These are phyloP conservation scores for Calonectria multiphialidica DNA, from an alignment of 2,329 filamentous ascomycete species.

Conservation along the genomic window DNA sequence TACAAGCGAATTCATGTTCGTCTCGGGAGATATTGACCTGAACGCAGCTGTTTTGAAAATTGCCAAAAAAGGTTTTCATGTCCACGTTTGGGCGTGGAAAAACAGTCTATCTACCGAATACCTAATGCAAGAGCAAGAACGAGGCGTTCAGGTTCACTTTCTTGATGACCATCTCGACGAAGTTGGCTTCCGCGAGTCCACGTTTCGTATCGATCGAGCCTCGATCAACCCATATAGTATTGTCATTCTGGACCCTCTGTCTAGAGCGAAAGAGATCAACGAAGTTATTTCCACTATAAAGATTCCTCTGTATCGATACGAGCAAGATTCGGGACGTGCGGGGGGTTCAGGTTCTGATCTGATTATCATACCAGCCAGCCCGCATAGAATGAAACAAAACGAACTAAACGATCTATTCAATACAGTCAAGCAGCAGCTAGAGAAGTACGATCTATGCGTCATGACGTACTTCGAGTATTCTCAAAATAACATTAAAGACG, in stretches of 20 bases:
- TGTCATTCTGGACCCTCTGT: slow-evolving; percentile 9
- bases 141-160: neutral
- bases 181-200: slow-evolving; percentile 6
- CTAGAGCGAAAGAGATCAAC: neutral
- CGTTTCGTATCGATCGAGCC: neutral
- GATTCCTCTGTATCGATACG: neutral
- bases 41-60: neutral
- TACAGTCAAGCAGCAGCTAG: neutral
- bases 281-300: neutral
- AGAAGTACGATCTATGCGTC: neutral
- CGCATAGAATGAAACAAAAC: neutral
- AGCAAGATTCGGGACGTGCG: neutral
- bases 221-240: slow-evolving; percentile 12
- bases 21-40: neutral
- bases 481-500: neutral
- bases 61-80: neutral
- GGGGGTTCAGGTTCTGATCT: neutral
- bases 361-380: neutral
- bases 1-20: slow-evolving; percentile 4
- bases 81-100: neutral
- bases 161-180: slow-evolving; percentile 11
- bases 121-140: neutral
- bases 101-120: neutral
- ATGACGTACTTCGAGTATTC: slow-evolving; percentile 8
- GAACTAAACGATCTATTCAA: neutral